Base-by-base conservation (phyloP, 2,329 filamentous ascomycete genomes). In the Coniochaeta prunicola region DNA sequence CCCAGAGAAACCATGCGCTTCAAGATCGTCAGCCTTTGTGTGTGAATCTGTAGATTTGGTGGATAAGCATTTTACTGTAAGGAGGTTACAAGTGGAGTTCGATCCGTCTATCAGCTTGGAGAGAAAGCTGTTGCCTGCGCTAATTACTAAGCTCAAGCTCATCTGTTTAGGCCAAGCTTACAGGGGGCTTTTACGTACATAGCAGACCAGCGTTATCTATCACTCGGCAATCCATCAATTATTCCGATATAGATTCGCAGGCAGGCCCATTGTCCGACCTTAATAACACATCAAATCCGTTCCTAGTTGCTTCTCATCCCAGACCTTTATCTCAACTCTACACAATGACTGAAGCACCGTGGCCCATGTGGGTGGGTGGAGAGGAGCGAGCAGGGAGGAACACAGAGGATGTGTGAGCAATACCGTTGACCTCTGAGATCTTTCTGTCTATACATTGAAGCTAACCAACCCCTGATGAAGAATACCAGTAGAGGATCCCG, bases 401-500 rank as follows among this genome's bases (percentile, higher is more conserved):
- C 17, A 4, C 10, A 34, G 24, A 36, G 15, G 19, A 55, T 21
- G 12, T 55, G 53, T 55, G 53, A 55, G 53, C 21, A 45, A 13
- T 26, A 2, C 24, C 24, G 28, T 9, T 55, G 12, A 24, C 19
- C 53, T 12, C n/a, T 12, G 28, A 55, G 26, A 55, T 34, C 31
- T 13, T 4, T 15, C 36, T 21, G 4, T 24, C n/a, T 28, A 19
- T 34, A 2, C 9, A 6, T 54, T 15, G 3, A 34, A 34, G 7
- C 31, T 33, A 34, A 55, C 15, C 10, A 2, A 36, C 4, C 12
- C 30, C 7, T 34, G 7, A 33, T n/a, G 13, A 55, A 66, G 57
- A 58, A 24, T 85, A 57, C 69, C 75, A 0, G 67, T 85, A 45
- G 78, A 84, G 63, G 75, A 84, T 62, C 82, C 82, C 15, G 73